These are phyloP conservation scores for Melaleuca alternifolia DNA, from an alignment of 345 rosid species.

Conservation along the genomic window DNA sequence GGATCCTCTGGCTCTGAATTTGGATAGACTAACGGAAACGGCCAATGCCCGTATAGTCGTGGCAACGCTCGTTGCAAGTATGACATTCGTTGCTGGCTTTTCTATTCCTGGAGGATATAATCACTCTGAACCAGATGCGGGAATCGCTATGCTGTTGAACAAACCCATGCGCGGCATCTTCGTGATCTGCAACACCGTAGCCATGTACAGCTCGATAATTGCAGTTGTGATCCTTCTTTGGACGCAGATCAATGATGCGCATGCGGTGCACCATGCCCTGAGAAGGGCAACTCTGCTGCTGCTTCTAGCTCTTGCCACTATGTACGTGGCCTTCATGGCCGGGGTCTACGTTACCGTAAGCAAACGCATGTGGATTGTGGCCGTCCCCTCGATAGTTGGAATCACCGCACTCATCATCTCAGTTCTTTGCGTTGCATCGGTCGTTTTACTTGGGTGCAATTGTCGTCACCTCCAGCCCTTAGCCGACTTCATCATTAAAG, in stretches of 20 bases:
- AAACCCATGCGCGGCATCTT: background rate
- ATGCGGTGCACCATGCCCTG: background rate
- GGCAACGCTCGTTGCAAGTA: background rate
- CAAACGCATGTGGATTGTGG: background rate
- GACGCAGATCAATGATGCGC: background rate
- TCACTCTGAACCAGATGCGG: background rate
- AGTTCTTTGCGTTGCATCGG: background rate
- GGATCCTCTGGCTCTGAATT: background rate
- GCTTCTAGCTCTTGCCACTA: background rate
- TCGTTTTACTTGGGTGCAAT: background rate
- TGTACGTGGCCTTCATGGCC: background rate
- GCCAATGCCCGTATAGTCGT: background rate
- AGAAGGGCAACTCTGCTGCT: background rate
- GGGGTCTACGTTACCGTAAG: background rate
- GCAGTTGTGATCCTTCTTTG: background rate
- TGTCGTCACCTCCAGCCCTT: too few relatives aligned
- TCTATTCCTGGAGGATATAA: background rate
- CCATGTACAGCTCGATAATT: background rate
- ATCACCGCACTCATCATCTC: background rate
- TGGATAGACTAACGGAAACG: fast-evolving
- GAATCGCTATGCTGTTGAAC: background rate
- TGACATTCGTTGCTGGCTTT: background rate
- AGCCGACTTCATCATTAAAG: too few relatives aligned
- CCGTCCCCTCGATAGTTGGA: background rate
- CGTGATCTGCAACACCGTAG: background rate